Conservation (phyloP, 2,329 filamentous ascomycete genomes). For the Helotiales sp. region DNA sequence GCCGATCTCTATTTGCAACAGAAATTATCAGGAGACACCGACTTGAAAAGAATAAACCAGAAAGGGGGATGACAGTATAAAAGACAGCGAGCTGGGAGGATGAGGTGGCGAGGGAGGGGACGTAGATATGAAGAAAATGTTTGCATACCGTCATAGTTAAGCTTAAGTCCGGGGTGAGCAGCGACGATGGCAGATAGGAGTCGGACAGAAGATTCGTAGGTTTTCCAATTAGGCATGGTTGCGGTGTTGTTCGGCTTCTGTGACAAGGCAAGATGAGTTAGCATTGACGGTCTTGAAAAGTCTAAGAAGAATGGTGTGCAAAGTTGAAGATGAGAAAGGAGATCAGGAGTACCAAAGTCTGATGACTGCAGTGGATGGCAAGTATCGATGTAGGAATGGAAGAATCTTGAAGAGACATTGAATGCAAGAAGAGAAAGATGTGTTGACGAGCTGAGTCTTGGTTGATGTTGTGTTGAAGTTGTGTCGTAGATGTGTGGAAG, state of each 20-base stretch:
- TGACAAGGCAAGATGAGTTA: constrained; percentile 2
- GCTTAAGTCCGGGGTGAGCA: constrained; percentile 52
- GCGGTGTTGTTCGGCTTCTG: constrained; percentile 5
- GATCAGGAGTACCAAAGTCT: not conserved
- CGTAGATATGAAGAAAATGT: constrained; percentile 1
- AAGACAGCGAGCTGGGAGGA: not conserved
- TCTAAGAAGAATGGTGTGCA: not conserved
- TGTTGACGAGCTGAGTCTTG: not conserved
- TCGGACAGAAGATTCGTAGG: constrained; percentile 59
- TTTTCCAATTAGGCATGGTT: constrained; percentile 58
- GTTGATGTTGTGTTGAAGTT: not conserved
- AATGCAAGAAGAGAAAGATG: not conserved
- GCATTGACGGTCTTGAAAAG: not conserved
- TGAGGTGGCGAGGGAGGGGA: not conserved
- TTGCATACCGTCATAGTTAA: constrained; percentile 62
- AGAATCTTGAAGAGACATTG: not conserved
- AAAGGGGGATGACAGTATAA: not conserved
- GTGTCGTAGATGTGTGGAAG: not conserved
- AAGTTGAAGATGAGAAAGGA: not conserved
- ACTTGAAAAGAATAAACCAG: constrained; percentile 1
- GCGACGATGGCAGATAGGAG: constrained; percentile 62
- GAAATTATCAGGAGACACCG: constrained; percentile 16
- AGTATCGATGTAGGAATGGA: not conserved
- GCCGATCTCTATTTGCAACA: constrained; percentile 19
- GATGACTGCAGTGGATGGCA: not conserved